These are phyloP conservation scores for Singerocomus rubriflavus DNA, from an alignment of 1,284 basidiomycete species.

Conservation along the genomic window DNA sequence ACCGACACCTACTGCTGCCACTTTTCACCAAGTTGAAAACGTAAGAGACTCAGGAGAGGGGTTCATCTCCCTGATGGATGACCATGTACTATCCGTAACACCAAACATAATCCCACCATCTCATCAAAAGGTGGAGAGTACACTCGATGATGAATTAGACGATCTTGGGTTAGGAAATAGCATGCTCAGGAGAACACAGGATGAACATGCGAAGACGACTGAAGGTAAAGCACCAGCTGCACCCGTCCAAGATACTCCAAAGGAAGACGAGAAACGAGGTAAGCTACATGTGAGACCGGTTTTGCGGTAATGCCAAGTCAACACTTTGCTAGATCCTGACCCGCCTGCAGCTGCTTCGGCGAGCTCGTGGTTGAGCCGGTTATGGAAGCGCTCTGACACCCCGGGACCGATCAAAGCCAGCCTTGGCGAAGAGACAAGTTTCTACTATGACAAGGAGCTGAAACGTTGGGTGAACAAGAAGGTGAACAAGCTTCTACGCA, in stretches of 20 bases:
- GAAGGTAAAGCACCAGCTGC: constrained; percentile 20
- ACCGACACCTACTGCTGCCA: constrained; percentile 64
- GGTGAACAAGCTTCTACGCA: constrained; percentile 42
- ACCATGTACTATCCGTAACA: constrained; percentile 43
- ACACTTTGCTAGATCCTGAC: constrained; percentile 28
- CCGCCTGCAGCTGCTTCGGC: constrained; percentile 32
- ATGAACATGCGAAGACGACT: constrained; percentile 26
- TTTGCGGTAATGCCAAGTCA: neutral
- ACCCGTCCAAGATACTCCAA: constrained; percentile 12
- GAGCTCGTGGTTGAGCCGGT: constrained; percentile 78
- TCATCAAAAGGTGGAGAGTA: constrained; percentile 26
- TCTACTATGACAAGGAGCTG: constrained; percentile 93
- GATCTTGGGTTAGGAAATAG: constrained; percentile 91
- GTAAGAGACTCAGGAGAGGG: constrained; percentile 49
- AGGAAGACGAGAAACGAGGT: constrained; percentile 27
- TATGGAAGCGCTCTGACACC: constrained; percentile 61
- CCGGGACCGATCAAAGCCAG: constrained; percentile 84
- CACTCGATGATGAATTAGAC: constrained; percentile 71
- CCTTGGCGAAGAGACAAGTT: constrained; percentile 87
- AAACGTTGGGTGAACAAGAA: constrained; percentile 98
- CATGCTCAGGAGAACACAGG: constrained; percentile 41
- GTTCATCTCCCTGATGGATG: constrained; percentile 88
- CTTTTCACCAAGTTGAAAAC: constrained; percentile 54
- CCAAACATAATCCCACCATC: constrained; percentile 30
- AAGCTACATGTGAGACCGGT: neutral